These are phyloP conservation scores for Wilhelminamyces savonicus DNA, from an alignment of 805 yeast genomes.

Conservation along the genomic window DNA sequence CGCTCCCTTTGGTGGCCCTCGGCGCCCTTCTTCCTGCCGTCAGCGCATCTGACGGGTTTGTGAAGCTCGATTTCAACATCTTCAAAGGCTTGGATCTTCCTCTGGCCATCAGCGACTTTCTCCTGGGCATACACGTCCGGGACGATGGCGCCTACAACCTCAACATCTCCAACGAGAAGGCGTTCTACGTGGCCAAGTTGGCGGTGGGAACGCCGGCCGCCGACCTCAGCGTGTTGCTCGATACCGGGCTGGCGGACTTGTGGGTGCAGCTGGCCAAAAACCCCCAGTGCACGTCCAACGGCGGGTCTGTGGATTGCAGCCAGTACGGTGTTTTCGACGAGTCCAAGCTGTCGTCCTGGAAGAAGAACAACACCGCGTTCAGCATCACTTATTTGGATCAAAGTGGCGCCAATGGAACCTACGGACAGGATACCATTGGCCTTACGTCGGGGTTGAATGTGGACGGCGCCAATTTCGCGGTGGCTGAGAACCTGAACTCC, in stretches of 20 bases:
- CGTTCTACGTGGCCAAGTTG: neutral
- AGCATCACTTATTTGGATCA: neutral
- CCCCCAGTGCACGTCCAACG: conserved; percentile 16
- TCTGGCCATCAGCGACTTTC: conserved; percentile 11
- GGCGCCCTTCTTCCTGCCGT: too few relatives aligned
- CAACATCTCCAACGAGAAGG: neutral
- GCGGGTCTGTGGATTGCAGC: conserved; percentile 16
- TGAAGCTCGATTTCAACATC: conserved; percentile 18
- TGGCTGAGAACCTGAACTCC: neutral
- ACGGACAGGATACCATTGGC: too few relatives aligned
- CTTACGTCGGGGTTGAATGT: neutral
- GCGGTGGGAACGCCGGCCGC: neutral
- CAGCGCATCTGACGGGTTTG: conserved; percentile 13
- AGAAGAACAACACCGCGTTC: neutral
- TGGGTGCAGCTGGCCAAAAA: conserved; percentile 5
- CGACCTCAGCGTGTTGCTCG: neutral
- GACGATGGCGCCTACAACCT: neutral
- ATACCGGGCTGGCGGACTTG: conserved; percentile 1
- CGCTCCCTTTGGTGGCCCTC: conserved; percentile 2
- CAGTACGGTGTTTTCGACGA: conserved; percentile 14
- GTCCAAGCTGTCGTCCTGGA: conserved; percentile 9
- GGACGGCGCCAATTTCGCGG: conserved; percentile 11
- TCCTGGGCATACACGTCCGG: conserved; percentile 1
- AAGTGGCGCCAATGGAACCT: too few relatives aligned
- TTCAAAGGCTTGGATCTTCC: conserved; percentile 13